These are phyloP conservation scores for Thielaviopsis euricoi DNA, from an alignment of 2,329 filamentous ascomycete genomes.

Conservation along the genomic window DNA sequence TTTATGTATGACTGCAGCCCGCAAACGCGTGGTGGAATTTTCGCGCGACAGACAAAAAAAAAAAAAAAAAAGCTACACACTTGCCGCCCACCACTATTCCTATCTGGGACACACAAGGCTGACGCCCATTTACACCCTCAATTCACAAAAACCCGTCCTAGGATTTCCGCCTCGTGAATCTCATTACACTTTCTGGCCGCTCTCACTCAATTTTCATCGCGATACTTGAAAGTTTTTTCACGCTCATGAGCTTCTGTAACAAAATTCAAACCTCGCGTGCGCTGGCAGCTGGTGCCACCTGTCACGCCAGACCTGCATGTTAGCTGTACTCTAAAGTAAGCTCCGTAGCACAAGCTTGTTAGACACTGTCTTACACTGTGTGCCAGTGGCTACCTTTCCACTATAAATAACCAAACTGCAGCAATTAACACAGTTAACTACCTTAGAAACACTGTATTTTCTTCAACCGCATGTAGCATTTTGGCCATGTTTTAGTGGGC, in stretches of 20 bases:
- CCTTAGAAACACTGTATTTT: neutral
- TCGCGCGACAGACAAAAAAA: neutral
- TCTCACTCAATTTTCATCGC: no score
- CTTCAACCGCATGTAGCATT: neutral
- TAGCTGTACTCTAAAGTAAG: neutral
- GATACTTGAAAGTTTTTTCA: no score
- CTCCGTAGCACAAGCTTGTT: neutral
- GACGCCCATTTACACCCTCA: no score
- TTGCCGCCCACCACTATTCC: neutral
- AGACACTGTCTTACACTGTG: neutral
- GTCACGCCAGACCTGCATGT: neutral
- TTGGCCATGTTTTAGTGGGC: neutral
- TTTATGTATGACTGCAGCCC: neutral
- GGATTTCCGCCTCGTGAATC: no score
- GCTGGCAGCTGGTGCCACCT: neutral
- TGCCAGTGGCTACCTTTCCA: neutral
- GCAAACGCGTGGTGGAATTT: neutral
- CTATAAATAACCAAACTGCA: neutral
- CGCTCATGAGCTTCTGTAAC: no score
- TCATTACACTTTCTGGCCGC: no score
- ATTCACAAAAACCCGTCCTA: no score
- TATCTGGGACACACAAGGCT: neutral
- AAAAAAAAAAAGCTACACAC: neutral
- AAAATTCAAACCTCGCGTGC: neutral
- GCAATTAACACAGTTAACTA: neutral